Conservation (phyloP, 1,284 basidiomycete species). For the Agaricales sp. region DNA sequence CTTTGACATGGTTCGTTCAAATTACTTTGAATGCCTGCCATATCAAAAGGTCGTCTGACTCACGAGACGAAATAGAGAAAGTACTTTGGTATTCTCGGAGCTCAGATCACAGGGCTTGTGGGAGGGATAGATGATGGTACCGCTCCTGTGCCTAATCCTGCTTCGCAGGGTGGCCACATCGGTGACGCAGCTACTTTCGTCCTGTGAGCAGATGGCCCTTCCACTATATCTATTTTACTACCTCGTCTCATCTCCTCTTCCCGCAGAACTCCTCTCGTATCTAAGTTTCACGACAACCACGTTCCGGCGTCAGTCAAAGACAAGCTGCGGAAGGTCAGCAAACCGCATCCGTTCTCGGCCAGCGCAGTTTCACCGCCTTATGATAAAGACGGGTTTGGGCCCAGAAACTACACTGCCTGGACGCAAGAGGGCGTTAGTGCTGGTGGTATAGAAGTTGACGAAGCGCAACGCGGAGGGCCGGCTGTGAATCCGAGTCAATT, state of each 20-base stretch:
- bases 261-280: slow-evolving; percentile 12
- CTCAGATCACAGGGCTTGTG: slow-evolving; percentile 17
- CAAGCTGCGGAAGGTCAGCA: slow-evolving; percentile 9
- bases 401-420: slow-evolving; percentile 21
- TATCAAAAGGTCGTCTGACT: too few relatives aligned
- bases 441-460: slow-evolving; percentile 19
- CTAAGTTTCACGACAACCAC: slow-evolving; percentile 19
- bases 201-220: slow-evolving; percentile 13
- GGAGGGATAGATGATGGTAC: slow-evolving; percentile 17
- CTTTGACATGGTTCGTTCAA: slow-evolving; percentile 18
- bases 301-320: slow-evolving; percentile 12
- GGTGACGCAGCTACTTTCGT: slow-evolving; percentile 17
- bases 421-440: slow-evolving; percentile 17
- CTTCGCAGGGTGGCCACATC: slow-evolving; percentile 18
- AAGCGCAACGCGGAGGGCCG: slow-evolving; percentile 17
- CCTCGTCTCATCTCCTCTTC: slow-evolving; percentile 9
- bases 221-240: not conserved
- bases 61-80: slow-evolving; percentile 9
- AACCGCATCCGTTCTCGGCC: slow-evolving; percentile 12
- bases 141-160: slow-evolving; percentile 18
- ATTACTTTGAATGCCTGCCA: too few relatives aligned
- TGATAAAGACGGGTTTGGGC: slow-evolving; percentile 13
- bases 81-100: slow-evolving; percentile 20
- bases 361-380: slow-evolving; percentile 20
- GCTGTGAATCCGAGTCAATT: slow-evolving; percentile 16